Evolutionary conservation across 2,329 filamentous ascomycete species (phyloP).

Genomic region (Colletotrichum tropicale): DNA sequence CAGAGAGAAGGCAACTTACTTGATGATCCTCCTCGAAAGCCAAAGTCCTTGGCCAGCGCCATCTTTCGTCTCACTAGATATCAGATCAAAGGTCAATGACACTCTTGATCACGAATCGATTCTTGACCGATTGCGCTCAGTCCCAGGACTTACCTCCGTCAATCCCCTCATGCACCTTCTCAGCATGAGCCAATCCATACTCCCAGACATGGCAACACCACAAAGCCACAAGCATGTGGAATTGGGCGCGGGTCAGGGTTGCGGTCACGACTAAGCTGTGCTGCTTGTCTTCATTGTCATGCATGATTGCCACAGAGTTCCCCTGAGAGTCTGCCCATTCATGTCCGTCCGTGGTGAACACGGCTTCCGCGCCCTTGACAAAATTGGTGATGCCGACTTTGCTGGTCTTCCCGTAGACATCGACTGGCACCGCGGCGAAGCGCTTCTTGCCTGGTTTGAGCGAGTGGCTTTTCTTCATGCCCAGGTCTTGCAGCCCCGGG

Average conservation of each 20-base stretch:
- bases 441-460: not conserved
- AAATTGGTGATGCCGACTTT: not conserved
- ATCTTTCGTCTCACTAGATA: not conserved
- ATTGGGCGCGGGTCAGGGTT: not conserved
- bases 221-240: not conserved
- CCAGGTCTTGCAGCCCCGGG: not conserved
- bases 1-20: not conserved
- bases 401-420: not conserved
- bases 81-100: not conserved
- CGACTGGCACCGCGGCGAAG: not conserved
- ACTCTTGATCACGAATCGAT: too few species aligned
- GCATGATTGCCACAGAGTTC: not conserved
- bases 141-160: not conserved
- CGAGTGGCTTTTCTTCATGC: not conserved
- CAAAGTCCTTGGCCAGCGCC: too few species aligned
- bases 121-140: too few species aligned
- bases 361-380: not conserved
- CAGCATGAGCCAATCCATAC: not conserved
- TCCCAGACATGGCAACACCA: constrained; percentile 1
- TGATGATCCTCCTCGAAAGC: not conserved
- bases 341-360: not conserved
- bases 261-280: not conserved
- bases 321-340: not conserved
- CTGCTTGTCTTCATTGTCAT: not conserved
- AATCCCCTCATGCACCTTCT: constrained; percentile 1